Evolutionary conservation across 2,329 filamentous ascomycete genomes (phyloP), one percentile per base, ranked within the genome.

Genomic region (Aspergillus sp.): DNA sequence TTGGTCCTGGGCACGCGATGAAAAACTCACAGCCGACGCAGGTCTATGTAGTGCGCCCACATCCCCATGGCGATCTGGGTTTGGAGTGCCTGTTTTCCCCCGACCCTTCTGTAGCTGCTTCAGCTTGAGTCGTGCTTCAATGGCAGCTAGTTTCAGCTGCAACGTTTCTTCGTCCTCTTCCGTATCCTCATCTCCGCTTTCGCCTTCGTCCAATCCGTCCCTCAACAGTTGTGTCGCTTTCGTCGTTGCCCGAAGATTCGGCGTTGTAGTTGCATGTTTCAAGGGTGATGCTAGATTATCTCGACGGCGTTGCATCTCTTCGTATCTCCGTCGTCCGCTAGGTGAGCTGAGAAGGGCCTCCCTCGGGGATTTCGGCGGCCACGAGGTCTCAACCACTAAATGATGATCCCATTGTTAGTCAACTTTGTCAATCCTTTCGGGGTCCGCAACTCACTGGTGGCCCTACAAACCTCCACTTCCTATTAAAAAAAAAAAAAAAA

Each of bases 121-220:
- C 63, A 98, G 76, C 74, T 89, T 95, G 52, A 98, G 77, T 59
- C 89, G 88, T 6, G 93, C 91, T 73, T 98, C 88, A 58, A 99
- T 96, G 55, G 90, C 91, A 63, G 93, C 87, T 5, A 98, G 79
- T 71, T 96, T 88, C 61, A 99, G 78, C 69, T 96, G 86, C 35
- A 98, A 77, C 1, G 87, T 96, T 78, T 98, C 93, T 73, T 97
- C 93, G 65, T 96, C 93, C 6, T 96, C 84, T n/a, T 85, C 83
- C 8, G 82, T 89, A 4, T 90, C 88, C 0, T 85, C 82, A 2
- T 85, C 82, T 2, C 86, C 82, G 3, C 80, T 77, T 5, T 75
- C 77, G 50, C 80, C 77, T 5, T 75, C 77, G 50, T 76, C 72
- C 48, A 68, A 56, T 19, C 62, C 68, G 41, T 69, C 71, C 50